Evolutionary conservation across 805 yeast species (phyloP).

Genomic region (Saturnispora dispora): DNA sequence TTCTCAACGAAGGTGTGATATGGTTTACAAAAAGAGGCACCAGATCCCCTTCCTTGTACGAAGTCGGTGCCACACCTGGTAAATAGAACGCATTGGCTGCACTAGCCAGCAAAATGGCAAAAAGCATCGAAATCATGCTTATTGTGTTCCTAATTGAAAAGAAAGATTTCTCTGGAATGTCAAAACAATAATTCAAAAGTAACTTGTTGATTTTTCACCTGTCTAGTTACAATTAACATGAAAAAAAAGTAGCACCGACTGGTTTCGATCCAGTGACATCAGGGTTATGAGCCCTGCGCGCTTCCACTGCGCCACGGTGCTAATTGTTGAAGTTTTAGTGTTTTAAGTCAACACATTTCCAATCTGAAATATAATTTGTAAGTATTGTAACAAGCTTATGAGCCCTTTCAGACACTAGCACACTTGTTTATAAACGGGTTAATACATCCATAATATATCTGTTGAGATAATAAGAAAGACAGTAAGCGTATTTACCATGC

Average conservation of each 20-base stretch:
- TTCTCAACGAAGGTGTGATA: conserved; percentile 64
- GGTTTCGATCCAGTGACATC: conserved; percentile 97
- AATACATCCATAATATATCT: no score
- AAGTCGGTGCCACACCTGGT: conserved; percentile 95
- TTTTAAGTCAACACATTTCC: no score
- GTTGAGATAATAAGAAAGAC: no score
- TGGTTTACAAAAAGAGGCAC: conserved; percentile 83
- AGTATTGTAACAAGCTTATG: no score
- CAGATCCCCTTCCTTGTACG: conserved; percentile 61
- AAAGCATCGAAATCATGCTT: not conserved
- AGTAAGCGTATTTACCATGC: no score
- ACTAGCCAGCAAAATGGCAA: not conserved
- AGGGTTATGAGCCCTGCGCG: conserved; percentile 99
- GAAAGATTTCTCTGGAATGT: not conserved
- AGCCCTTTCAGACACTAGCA: no score
- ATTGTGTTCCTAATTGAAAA: not conserved
- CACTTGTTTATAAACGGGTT: no score
- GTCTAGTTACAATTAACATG: not conserved
- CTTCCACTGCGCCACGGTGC: conserved; percentile 99
- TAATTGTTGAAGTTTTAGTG: conserved; percentile 23
- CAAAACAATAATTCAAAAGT: not conserved
- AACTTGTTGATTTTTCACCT: not conserved
- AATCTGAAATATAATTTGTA: no score
- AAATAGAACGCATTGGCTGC: conserved; percentile 49
- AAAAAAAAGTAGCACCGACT: conserved; percentile 66